Conservation (phyloP, 495 filamentous ascomycete species). For the Hyaloscypha bicolor region DNA sequence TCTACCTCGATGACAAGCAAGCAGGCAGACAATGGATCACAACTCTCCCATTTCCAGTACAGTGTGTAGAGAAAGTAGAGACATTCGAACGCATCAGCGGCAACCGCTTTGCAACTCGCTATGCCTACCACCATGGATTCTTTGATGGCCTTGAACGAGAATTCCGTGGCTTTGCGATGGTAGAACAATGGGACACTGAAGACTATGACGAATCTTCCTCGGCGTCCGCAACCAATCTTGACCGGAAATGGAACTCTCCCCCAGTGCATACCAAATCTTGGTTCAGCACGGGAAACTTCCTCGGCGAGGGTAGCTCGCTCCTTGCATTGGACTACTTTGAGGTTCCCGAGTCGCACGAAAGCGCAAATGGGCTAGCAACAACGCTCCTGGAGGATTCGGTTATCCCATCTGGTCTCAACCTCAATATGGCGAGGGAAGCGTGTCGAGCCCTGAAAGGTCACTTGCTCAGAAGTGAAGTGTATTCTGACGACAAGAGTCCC, state of each 20-base stretch:
- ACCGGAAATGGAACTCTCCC: not conserved
- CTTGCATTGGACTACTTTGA: no score
- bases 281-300: constrained; percentile 27
- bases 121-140: constrained; percentile 42
- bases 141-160: constrained; percentile 40
- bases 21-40: constrained; percentile 37
- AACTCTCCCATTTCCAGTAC: constrained; percentile 37
- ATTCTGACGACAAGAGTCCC: constrained; percentile 29
- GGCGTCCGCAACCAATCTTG: not conserved
- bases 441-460: constrained; percentile 33
- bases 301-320: constrained; percentile 2
- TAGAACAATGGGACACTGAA: constrained; percentile 37
- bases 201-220: constrained; percentile 1
- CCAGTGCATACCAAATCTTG: constrained; percentile 31
- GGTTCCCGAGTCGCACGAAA: not conserved
- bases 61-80: constrained; percentile 25
- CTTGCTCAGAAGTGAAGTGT: constrained; percentile 31
- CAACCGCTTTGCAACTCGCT: constrained; percentile 16
- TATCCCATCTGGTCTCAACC: not conserved
- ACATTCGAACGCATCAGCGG: constrained; percentile 30
- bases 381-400: not conserved
- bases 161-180: constrained; percentile 42
- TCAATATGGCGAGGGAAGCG: constrained; percentile 15
- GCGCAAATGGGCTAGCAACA: not conserved
- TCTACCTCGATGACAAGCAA: constrained; percentile 34